phyloP scores from a whole-genome alignment of 2,329 filamentous ascomycete species.

The Penicillium capsulatum region DNA sequence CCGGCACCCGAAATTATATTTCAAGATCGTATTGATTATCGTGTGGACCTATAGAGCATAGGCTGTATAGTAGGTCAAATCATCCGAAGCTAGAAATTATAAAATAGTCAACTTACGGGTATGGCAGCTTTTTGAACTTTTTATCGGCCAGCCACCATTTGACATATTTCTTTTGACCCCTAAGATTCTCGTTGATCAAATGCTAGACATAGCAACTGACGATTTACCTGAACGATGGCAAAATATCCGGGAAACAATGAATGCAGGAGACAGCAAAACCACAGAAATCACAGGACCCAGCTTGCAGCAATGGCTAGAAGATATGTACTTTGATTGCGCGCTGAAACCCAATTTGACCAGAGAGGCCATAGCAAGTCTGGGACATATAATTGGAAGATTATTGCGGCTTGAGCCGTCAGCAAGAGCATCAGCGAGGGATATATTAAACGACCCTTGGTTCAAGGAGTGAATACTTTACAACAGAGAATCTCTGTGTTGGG shows the following conservation, averaged over 20 bases:
- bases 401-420: slow-evolving; percentile 26
- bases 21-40: too few species aligned
- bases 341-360: slow-evolving; percentile 20
- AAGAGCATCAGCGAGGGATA: slow-evolving; percentile 24
- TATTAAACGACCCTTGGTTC: slow-evolving; percentile 27
- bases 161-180: slow-evolving; percentile 35
- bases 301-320: slow-evolving; percentile 38
- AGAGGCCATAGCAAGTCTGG: slow-evolving; percentile 25
- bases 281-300: slow-evolving; percentile 15
- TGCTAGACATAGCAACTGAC: slow-evolving; percentile 34
- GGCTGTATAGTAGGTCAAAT: slow-evolving; percentile 33
- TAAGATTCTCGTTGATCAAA: slow-evolving; percentile 34
- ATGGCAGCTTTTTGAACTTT: slow-evolving; percentile 38
- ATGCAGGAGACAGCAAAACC: too few species aligned
- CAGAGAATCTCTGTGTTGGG: too few species aligned
- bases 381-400: slow-evolving; percentile 21
- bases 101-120: slow-evolving; percentile 10
- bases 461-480: too few species aligned
- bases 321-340: slow-evolving; percentile 36
- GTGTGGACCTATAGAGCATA: slow-evolving; percentile 39
- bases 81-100: neutral
- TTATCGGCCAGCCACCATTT: slow-evolving; percentile 39
- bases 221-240: slow-evolving; percentile 36
- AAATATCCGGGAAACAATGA: slow-evolving; percentile 26
- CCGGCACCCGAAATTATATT: too few species aligned